Evolutionary conservation across 257 asterid genomes (phyloP).

Genomic region (Gynochthodes officinalis): DNA sequence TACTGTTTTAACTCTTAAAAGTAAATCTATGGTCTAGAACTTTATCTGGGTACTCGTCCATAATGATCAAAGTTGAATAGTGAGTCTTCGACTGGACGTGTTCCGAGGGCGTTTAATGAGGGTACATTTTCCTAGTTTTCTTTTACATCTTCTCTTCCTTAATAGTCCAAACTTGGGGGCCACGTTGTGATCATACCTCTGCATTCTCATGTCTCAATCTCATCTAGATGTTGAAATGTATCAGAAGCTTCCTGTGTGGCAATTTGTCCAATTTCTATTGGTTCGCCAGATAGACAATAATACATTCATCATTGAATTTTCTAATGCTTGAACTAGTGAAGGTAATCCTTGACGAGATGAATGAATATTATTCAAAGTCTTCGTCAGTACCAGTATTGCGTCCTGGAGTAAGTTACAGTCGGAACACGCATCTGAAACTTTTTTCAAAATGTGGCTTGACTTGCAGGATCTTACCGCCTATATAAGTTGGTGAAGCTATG

Average conservation of each 20-base stretch:
- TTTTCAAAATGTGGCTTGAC: background rate
- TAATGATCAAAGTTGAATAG: no score
- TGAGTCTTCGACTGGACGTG: no score
- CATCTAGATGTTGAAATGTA: no score
- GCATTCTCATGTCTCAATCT: background rate
- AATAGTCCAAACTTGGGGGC: no score
- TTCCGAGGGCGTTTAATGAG: no score
- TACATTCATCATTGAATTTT: background rate
- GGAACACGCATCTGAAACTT: background rate
- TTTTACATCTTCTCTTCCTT: background rate
- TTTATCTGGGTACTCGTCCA: no score
- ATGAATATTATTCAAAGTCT: background rate
- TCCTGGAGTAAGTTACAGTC: background rate
- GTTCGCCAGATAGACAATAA: background rate
- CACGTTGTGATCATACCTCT: no score
- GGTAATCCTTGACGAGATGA: background rate
- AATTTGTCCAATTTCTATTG: background rate
- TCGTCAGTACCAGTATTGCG: background rate
- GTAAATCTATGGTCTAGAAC: no score
- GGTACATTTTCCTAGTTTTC: background rate
- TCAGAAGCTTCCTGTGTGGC: no score
- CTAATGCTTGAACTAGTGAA: no score
- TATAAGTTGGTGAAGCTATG: slow-evolving; percentile 5
- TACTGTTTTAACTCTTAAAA: no score
- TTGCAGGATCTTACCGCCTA: background rate